phyloP scores from a whole-genome alignment of 2,329 filamentous ascomycete genomes.

The Alternaria rosae region DNA sequence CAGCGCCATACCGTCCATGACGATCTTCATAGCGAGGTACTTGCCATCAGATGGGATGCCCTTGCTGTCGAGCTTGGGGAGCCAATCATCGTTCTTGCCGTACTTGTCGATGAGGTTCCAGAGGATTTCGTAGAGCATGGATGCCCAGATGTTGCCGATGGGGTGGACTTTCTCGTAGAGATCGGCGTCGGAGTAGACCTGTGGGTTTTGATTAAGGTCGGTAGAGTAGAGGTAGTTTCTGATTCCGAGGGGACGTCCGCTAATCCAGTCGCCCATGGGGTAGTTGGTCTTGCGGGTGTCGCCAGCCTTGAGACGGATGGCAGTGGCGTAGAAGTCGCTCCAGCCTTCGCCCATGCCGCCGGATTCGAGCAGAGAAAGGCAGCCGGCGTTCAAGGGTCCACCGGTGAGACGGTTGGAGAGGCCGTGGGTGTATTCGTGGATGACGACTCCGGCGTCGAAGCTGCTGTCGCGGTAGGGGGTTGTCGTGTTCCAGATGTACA shows the following conservation, averaged over 20 bases:
- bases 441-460: conserved; percentile 68
- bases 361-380: conserved; percentile 57
- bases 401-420: conserved; percentile 67
- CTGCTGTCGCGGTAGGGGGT: conserved; percentile 61
- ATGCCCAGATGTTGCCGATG: conserved; percentile 62
- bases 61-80: conserved; percentile 53
- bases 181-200: conserved; percentile 58
- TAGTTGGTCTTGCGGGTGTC: conserved; percentile 59
- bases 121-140: conserved; percentile 63
- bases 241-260: conserved; percentile 56
- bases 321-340: conserved; percentile 64
- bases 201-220: conserved; percentile 58
- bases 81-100: conserved; percentile 57
- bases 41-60: conserved; percentile 62
- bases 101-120: conserved; percentile 67
- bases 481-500: conserved; percentile 64
- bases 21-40: conserved; percentile 62
- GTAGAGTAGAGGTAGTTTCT: conserved; percentile 62
- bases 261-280: conserved; percentile 61
- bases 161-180: conserved; percentile 53
- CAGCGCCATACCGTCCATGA: conserved; percentile 61
- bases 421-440: conserved; percentile 58
- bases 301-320: conserved; percentile 56
- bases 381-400: conserved; percentile 62
- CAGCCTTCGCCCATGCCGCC: conserved; percentile 68